Percentiles rank a stretch among this genome's conserved stretches.
Evolutionary conservation across 1,284 basidiomycete genomes (phyloP).

Genomic region (Ganoderma boninense): DNA sequence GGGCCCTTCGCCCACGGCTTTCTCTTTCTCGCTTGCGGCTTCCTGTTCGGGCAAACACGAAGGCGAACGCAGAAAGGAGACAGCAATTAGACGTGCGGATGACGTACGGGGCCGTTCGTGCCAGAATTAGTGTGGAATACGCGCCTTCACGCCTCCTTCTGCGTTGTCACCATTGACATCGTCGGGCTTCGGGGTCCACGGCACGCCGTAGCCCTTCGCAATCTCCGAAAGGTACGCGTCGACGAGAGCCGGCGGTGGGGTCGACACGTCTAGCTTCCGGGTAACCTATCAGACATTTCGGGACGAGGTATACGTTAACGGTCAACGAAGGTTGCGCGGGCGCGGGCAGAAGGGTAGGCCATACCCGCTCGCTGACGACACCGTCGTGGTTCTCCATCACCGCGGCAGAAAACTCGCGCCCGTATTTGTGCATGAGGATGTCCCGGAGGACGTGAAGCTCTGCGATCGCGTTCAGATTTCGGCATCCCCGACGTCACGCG

Average conservation of each 20-base stretch:
- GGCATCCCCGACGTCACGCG: not conserved
- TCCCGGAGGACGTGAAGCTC: conserved; percentile 94
- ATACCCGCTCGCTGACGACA: conserved; percentile 83
- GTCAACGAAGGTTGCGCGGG: conserved; percentile 6
- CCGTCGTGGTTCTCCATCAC: conserved; percentile 85
- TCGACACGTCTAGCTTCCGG: conserved; percentile 74
- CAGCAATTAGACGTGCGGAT: conserved; percentile 9
- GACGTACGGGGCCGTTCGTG: conserved; percentile 4
- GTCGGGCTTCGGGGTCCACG: conserved; percentile 60
- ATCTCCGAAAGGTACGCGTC: conserved; percentile 91
- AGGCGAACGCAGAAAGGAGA: conserved; percentile 4
- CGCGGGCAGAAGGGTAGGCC: conserved; percentile 36
- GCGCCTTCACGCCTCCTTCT: conserved; percentile 47
- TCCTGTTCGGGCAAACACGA: conserved; percentile 22
- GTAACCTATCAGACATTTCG: conserved; percentile 57
- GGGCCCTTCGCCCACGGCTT: conserved; percentile 7
- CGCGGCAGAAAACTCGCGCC: conserved; percentile 81
- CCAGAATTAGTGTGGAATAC: conserved; percentile 12
- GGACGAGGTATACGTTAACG: not conserved
- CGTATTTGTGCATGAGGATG: conserved; percentile 94
- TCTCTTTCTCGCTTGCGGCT: conserved; percentile 26
- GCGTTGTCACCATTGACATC: conserved; percentile 41
- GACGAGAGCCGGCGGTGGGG: conserved; percentile 80
- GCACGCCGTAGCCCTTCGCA: conserved; percentile 85
- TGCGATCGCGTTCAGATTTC: conserved; percentile 37